Conservation (phyloP, 306 rosid genomes). For the Prunus persica region Prunus_persica_NCBIv2 NC_034014.1:3145501-3146000, state of each 20-base stretch:
- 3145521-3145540: slow-evolving; percentile 38
- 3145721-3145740: slow-evolving; percentile 85
- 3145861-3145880: slow-evolving; percentile 54
- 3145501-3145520: slow-evolving; percentile 27
- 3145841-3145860: slow-evolving; percentile 94
- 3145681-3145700: slow-evolving; percentile 58
- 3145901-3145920: background rate
- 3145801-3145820: slow-evolving; percentile 68
- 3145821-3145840: slow-evolving; percentile 73
- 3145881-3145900: slow-evolving; percentile 27
- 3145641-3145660: slow-evolving; percentile 19
- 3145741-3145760: slow-evolving; percentile 74
- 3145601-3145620: slow-evolving; percentile 10
- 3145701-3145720: slow-evolving; percentile 88
- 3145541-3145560: slow-evolving; percentile 34
- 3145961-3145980: background rate
- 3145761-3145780: slow-evolving; percentile 82
- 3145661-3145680: slow-evolving; percentile 20
- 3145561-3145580: slow-evolving; percentile 14
- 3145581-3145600: slow-evolving; percentile 31
- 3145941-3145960: background rate
- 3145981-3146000: background rate
- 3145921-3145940: background rate
- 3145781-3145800: slow-evolving; percentile 83
- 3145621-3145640: slow-evolving; percentile 56